These are phyloP conservation scores for Diplodia seriata DNA, from an alignment of 2,329 filamentous ascomycete genomes.

Conservation along the genomic window DNA sequence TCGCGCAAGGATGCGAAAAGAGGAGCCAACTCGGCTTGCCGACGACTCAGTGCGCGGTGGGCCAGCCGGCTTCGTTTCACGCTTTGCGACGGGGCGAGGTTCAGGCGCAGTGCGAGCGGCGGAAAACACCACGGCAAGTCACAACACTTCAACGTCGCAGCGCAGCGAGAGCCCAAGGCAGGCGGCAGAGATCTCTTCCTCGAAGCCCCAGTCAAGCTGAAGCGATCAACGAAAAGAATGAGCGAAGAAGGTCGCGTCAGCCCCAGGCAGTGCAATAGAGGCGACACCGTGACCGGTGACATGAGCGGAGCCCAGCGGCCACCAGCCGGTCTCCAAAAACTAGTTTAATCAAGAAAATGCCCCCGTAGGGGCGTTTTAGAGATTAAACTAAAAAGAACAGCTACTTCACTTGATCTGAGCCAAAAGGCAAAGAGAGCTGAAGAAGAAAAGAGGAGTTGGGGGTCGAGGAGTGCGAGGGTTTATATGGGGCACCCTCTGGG, in stretches of 20 bases:
- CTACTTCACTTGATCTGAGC: constrained; percentile 10
- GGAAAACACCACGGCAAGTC: neutral
- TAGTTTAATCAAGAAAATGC: neutral
- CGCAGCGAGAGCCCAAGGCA: neutral
- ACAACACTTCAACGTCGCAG: neutral
- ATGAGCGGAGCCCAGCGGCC: constrained; percentile 4
- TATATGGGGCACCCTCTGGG: neutral
- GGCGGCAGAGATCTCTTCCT: neutral
- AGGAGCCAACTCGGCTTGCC: neutral
- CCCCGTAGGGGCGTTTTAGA: constrained; percentile 1
- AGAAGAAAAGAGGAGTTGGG: constrained; percentile 4
- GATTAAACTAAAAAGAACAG: constrained; percentile 11
- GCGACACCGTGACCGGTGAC: constrained; percentile 3
- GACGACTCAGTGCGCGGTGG: neutral
- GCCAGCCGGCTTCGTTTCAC: neutral
- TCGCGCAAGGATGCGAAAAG: neutral
- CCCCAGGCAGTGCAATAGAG: neutral
- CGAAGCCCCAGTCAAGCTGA: constrained; percentile 6
- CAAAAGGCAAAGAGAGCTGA: constrained; percentile 25
- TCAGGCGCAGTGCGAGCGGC: neutral
- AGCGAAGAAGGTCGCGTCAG: neutral
- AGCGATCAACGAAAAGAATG: constrained; percentile 18
- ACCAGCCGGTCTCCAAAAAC: neutral
- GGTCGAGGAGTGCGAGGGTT: neutral
- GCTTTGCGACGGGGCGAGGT: neutral